phyloP scores from a whole-genome alignment of 306 rosid species.

The Glycyrrhiza uralensis region DNA sequence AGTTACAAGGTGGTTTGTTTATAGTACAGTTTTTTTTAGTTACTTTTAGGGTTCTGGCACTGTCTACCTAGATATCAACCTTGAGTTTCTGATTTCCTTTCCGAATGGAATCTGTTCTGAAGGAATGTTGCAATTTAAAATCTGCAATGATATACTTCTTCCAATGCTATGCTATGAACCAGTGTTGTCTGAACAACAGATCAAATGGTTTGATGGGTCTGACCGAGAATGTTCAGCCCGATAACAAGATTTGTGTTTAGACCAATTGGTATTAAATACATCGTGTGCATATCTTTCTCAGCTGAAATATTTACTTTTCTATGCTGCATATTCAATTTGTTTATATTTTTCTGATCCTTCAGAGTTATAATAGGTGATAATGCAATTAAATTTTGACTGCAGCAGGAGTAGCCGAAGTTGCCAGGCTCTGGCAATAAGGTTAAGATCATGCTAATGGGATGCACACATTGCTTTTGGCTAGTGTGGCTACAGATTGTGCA shows the following conservation, averaged over 20 bases:
- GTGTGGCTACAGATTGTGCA: background rate
- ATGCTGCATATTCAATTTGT: background rate
- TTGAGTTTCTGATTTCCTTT: too few species aligned
- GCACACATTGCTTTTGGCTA: background rate
- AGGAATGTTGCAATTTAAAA: background rate
- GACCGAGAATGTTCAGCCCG: too few species aligned
- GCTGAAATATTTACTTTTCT: background rate
- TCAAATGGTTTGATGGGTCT: too few species aligned
- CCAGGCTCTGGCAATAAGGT: background rate
- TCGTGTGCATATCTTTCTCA: background rate
- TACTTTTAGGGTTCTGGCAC: too few species aligned
- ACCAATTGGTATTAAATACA: background rate
- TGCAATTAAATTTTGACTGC: conserved; percentile 12
- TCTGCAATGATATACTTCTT: background rate
- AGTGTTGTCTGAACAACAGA: too few species aligned
- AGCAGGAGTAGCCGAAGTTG: background rate
- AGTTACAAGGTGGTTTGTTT: background rate
- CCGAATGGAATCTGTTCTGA: too few species aligned
- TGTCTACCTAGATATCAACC: background rate
- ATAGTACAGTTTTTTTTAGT: too few species aligned
- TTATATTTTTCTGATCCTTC: background rate
- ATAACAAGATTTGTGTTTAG: background rate
- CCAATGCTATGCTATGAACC: too few species aligned
- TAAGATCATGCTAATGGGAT: background rate
- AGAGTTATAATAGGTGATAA: background rate